These are phyloP conservation scores for Jimgerdemannia flammicorona DNA, from an alignment of 192 early-diverging fungal species.

Conservation along the genomic window DNA sequence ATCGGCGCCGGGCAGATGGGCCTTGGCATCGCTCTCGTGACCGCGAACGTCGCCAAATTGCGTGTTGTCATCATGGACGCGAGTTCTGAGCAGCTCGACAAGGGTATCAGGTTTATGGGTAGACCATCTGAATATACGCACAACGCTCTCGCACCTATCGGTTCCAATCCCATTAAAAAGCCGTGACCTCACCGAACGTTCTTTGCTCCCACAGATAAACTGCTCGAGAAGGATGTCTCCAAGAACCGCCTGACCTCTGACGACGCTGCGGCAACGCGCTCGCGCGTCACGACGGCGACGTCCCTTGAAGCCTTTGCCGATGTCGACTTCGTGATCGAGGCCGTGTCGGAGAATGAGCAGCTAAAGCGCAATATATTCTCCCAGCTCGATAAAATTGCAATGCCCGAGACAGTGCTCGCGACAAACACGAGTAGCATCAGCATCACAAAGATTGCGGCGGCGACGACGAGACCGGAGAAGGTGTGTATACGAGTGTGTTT, in stretches of 20 bases:
- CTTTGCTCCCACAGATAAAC: slow-evolving; percentile 49
- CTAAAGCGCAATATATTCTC: slow-evolving; percentile 83
- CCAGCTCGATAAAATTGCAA: slow-evolving; percentile 65
- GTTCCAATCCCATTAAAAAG: neutral
- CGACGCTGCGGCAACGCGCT: slow-evolving; percentile 57
- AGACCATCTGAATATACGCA: slow-evolving; percentile 1
- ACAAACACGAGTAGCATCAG: slow-evolving; percentile 97
- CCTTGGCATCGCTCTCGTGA: slow-evolving; percentile 86
- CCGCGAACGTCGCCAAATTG: slow-evolving; percentile 76
- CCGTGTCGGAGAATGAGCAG: slow-evolving; percentile 79
- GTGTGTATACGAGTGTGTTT: slow-evolving; percentile 19
- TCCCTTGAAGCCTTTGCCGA: slow-evolving; percentile 57
- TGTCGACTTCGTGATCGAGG: slow-evolving; percentile 92
- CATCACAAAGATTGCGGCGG: slow-evolving; percentile 95
- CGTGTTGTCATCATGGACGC: slow-evolving; percentile 81
- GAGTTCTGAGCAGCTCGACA: slow-evolving; percentile 69
- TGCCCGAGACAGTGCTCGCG: slow-evolving; percentile 75
- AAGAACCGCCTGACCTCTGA: slow-evolving; percentile 84
- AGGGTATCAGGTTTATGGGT: slow-evolving; percentile 83
- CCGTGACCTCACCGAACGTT: neutral
- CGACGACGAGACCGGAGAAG: slow-evolving; percentile 74
- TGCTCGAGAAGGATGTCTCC: slow-evolving; percentile 85
- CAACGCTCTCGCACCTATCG: neutral
- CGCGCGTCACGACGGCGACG: slow-evolving; percentile 59
- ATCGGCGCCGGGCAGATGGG: slow-evolving; percentile 98